Evolutionary conservation across 805 yeast species (phyloP).

Genomic region (Kodamaea jinghongensis): DNA sequence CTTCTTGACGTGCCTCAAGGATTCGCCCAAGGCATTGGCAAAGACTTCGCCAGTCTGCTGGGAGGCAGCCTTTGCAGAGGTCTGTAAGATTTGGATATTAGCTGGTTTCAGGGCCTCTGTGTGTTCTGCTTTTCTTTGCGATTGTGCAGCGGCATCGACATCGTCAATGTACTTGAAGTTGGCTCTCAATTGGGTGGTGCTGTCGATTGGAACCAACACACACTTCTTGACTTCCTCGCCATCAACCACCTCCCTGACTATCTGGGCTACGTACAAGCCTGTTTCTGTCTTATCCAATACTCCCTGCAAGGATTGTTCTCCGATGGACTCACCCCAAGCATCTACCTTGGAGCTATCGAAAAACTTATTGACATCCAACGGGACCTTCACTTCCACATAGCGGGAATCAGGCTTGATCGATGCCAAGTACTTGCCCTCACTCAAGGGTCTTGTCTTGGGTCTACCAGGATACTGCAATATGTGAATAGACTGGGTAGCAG

Average conservation of each 20-base stretch:
- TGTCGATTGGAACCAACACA: constrained; percentile 62
- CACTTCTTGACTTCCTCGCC: constrained; percentile 38
- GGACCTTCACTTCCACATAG: constrained; percentile 71
- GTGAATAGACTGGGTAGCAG: constrained; percentile 29
- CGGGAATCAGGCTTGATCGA: constrained; percentile 61
- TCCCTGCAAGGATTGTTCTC: constrained; percentile 66
- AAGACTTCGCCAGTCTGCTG: constrained; percentile 27
- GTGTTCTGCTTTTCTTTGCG: constrained; percentile 36
- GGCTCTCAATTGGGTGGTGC: constrained; percentile 78
- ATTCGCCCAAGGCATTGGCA: constrained; percentile 33
- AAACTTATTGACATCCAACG: constrained; percentile 65
- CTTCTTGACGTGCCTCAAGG: constrained; percentile 36
- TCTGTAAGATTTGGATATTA: constrained; percentile 41
- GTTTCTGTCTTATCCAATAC: constrained; percentile 57
- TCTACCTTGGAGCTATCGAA: constrained; percentile 63
- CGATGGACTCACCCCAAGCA: constrained; percentile 59
- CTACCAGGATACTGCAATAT: constrained; percentile 47
- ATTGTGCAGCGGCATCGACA: constrained; percentile 44
- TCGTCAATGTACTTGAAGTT: constrained; percentile 76
- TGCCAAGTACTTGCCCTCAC: constrained; percentile 35
- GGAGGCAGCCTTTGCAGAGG: constrained; percentile 33
- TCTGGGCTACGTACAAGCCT: constrained; percentile 35
- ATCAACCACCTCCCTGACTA: constrained; percentile 17
- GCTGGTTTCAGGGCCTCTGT: constrained; percentile 25
- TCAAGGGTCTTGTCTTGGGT: constrained; percentile 40